Conservation (phyloP, 768 basidiomycete genomes). For the Tricholoma furcatifolium region DNA sequence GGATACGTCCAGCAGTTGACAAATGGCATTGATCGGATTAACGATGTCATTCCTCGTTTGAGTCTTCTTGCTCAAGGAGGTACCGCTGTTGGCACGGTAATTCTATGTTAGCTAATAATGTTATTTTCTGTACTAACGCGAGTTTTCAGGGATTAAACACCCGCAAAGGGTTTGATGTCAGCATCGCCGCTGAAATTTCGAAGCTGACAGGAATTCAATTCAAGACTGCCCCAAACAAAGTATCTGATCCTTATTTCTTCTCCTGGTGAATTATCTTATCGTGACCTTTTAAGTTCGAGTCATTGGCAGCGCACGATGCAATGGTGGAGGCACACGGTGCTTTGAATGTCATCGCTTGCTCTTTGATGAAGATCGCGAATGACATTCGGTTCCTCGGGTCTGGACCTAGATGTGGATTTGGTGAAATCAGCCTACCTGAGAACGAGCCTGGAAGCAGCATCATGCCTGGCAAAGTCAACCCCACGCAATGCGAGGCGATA, state of each 20-base stretch:
- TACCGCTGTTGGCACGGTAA: constrained; percentile 95
- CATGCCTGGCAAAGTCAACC: constrained; percentile 99
- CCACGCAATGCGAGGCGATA: constrained; percentile 97
- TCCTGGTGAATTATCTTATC: background rate
- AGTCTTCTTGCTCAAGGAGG: constrained; percentile 95
- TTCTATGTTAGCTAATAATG: constrained; percentile 22
- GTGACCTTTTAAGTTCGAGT: constrained; percentile 73
- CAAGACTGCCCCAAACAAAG: constrained; percentile 98
- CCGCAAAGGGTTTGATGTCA: constrained; percentile 93
- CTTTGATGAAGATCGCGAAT: constrained; percentile 99
- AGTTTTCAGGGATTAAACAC: constrained; percentile 91
- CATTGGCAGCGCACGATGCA: constrained; percentile 96
- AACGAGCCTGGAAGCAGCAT: constrained; percentile 99
- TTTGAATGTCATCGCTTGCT: constrained; percentile 93
- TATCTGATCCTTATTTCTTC: constrained; percentile 18
- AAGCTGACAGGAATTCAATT: constrained; percentile 89
- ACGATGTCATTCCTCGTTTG: constrained; percentile 79
- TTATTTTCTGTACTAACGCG: background rate
- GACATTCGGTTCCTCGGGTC: constrained; percentile 98
- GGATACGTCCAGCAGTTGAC: constrained; percentile 95
- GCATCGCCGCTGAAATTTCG: constrained; percentile 88
- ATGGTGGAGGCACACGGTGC: constrained; percentile 97
- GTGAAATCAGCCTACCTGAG: constrained; percentile 92
- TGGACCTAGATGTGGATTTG: constrained; percentile 95
- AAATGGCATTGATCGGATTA: constrained; percentile 85